Base-by-base conservation (phyloP, 768 basidiomycete species). In the Hemileccinum rubropunctum region DNA sequence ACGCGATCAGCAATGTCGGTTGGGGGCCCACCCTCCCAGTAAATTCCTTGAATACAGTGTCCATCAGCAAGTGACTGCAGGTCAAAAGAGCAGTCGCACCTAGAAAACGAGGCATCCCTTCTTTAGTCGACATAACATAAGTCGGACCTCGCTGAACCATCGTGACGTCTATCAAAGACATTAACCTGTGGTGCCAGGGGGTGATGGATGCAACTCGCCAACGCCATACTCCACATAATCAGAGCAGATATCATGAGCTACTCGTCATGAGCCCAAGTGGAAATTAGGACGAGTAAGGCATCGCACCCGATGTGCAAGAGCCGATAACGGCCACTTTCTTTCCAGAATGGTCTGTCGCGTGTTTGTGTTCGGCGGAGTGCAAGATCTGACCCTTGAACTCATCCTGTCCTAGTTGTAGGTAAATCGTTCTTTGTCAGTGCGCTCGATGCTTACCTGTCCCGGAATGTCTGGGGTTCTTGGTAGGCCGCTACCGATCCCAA, bases 281-380 rank as follows among this genome's bases (percentile, higher is more conserved):
- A 28, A 17, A 30, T n/a, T 6, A 41, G 9, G 7, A 15, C 1
- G 30, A 12, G 21, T 3, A 48, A 71, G 68, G 69, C 12, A 70
- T 41, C 52, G 20, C 50, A 75, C 78, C 76, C 2, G 80, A 84
- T 11, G 83, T 85, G 45, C 81, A 81, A 13, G 85, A 75, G 2
- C 87, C 87, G 4, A 89, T 68, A 2, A 90, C 80, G 4, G 83
- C 73, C 0, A 87, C 84, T 59, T 83, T 89, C 69, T 88, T 88
- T 13, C 84, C 87, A 1, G 61, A 39, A 56, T 82, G 82, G 35
- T 81, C 80, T 11, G 70, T 65, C 0, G 83, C 82, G n/a, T 63
- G 70, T 35, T 75, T 73, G 63, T 87, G 81, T 23, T 74, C 60
- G 6, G 65, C 72, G 1, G 85, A 86, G 61, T 90, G 88, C 14